Conservation (phyloP, 495 filamentous ascomycete species). For the Talaromyces liani region DNA sequence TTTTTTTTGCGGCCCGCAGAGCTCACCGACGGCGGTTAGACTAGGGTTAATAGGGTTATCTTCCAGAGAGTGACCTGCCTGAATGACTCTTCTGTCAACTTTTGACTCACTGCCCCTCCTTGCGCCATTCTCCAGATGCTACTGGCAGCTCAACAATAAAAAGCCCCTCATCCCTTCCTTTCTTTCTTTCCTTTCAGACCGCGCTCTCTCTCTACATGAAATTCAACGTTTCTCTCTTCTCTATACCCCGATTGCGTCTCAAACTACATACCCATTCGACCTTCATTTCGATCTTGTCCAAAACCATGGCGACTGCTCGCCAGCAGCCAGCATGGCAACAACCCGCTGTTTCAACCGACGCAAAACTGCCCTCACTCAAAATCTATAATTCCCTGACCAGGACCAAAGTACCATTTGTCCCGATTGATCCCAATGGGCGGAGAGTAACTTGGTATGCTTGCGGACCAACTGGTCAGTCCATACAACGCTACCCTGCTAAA, state of each 20-base stretch:
- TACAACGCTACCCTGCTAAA: background rate
- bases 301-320: constrained; percentile 24
- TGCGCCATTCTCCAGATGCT: background rate
- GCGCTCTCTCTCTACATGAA: constrained; percentile 1
- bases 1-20: background rate
- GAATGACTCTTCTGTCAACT: background rate
- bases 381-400: constrained; percentile 72
- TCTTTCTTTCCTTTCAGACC: background rate
- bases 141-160: background rate
- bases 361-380: constrained; percentile 32
- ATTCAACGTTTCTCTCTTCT: background rate
- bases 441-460: constrained; percentile 85
- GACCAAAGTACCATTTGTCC: constrained; percentile 66
- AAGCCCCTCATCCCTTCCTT: background rate
- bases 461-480: constrained; percentile 57
- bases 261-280: constrained; percentile 1
- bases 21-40: constrained; percentile 3
- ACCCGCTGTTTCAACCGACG: constrained; percentile 24
- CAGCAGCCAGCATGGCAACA: constrained; percentile 46
- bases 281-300: background rate
- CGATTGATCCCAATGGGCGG: constrained; percentile 55
- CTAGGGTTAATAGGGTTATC: background rate
- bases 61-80: background rate
- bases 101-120: constrained; percentile 1
- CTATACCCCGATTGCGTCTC: background rate